Conservation (phyloP, 2,329 filamentous ascomycete species). For the Corinectria fuckeliana region DNA sequence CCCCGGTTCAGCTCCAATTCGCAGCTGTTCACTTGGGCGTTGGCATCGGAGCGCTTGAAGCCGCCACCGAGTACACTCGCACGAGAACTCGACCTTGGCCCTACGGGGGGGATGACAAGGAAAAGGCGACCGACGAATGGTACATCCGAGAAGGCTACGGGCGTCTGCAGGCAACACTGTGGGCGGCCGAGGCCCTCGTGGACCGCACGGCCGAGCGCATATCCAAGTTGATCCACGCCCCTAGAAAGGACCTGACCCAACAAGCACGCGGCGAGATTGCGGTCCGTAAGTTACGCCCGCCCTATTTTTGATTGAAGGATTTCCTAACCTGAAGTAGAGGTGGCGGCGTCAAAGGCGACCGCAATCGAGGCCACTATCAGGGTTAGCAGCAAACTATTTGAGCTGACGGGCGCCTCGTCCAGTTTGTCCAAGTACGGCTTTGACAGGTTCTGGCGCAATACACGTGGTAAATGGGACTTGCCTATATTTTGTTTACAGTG, state of each 20-base stretch:
- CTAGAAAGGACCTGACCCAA: slow-evolving; percentile 59
- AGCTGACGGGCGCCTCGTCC: neutral
- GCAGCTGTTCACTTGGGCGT: slow-evolving; percentile 64
- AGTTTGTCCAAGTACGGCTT: neutral
- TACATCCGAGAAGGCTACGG: neutral
- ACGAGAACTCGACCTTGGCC: slow-evolving; percentile 68
- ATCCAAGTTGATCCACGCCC: slow-evolving; percentile 43
- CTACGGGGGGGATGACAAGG: slow-evolving; percentile 58
- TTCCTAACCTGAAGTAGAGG: neutral
- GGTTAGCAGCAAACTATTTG: neutral
- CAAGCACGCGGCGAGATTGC: neutral
- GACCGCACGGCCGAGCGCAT: neutral
- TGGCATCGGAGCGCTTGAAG: slow-evolving; percentile 65
- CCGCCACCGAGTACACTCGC: slow-evolving; percentile 62
- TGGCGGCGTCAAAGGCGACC: neutral
- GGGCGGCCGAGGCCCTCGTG: neutral
- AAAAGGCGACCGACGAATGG: neutral
- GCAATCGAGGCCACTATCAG: neutral
- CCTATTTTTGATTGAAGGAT: neutral
- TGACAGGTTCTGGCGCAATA: neutral
- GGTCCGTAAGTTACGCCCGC: neutral
- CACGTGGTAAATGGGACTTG: neutral
- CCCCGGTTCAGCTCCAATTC: slow-evolving; percentile 65
- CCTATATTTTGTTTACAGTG: neutral
- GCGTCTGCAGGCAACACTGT: neutral